phyloP scores from a whole-genome alignment of 2,329 filamentous ascomycete species.

The Xylaria sp. region DNA sequence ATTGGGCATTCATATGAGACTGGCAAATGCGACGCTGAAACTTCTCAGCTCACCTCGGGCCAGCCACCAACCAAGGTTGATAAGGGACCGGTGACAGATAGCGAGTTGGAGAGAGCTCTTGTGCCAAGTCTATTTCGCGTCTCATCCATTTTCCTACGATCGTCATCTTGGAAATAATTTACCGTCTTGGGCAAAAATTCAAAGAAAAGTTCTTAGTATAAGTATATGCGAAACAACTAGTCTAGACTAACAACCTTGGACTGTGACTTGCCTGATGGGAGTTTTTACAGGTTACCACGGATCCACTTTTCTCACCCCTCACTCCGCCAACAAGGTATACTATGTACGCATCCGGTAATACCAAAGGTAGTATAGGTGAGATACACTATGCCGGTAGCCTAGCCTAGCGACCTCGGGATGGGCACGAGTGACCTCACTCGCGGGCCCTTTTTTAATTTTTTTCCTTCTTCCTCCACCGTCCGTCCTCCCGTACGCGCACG shows the following conservation, averaged over 20 bases:
- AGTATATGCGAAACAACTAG: not conserved
- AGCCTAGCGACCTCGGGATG: constrained; percentile 29
- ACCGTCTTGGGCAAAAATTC: not conserved
- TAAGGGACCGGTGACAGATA: constrained; percentile 13
- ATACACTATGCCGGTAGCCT: constrained; percentile 7
- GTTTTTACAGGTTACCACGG: not conserved
- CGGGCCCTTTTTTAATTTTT: constrained; percentile 23
- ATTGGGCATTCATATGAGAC: constrained; percentile 25
- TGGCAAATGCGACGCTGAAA: constrained; percentile 24
- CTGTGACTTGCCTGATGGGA: not conserved
- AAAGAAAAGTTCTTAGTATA: too few species aligned
- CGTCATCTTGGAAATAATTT: not conserved
- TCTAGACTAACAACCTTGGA: not conserved
- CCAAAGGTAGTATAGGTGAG: constrained; percentile 3
- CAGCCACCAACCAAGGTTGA: constrained; percentile 16
- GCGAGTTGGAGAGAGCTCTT: not conserved
- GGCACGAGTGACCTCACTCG: constrained; percentile 27
- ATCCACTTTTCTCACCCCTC: constrained; percentile 21
- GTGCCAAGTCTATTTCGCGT: not conserved
- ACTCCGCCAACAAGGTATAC: constrained; percentile 6
- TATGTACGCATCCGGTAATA: not conserved
- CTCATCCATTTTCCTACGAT: not conserved
- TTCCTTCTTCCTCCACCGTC: constrained; percentile 13
- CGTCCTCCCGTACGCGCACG: not conserved
- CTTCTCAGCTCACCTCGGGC: constrained; percentile 24